Evolutionary conservation across 169 alveolate genomes (phyloP), one percentile per base, ranked within the genome.

Genomic region (Plasmodium gonderi): DNA sequence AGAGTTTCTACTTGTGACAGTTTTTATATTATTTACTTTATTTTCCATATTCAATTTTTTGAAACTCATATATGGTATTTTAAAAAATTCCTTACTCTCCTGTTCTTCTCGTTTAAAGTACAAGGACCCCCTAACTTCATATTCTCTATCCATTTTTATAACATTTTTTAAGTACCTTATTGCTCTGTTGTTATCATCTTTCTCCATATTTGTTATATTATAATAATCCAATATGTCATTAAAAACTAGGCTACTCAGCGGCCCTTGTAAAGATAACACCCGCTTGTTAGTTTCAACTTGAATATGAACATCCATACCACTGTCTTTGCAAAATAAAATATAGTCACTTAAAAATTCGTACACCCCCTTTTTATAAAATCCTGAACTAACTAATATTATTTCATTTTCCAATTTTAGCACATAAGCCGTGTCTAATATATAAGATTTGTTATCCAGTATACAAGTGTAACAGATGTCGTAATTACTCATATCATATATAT

Each of bases 331-430:
- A 67, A 93, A 90, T 49, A 95, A 90, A 64, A 76, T 83, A 74
- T 95, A 95, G 3, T 95, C 92, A 40, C 95, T 91, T 90, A 95
- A 92, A 51, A 90, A 95, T 77, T 95, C 96, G 47, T 90, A 94
- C 20, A 95, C 42, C 40, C 91, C 94, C 54, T 89, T 85, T 79
- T 95, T 95, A 54, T 93, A 80, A 67, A 49, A 82, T n/a, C 97
- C 97, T 4, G 92, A 94, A 7, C 95, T 91, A 6, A 95, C 74
- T 68, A 95, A 38, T 38, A 92, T 77, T 8, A 89, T 81, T 60
- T 78, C 91, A 20, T 91, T 90, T n/a, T 92, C 94, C 31, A 68
- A 54, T 68, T 90, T 94, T 42, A 92, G 85, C 31, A 95, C 95
- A 60, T 92, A 92, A 14, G 94, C 94, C 72, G 92, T 95, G 60